phyloP scores from a whole-genome alignment of 2,329 filamentous ascomycete genomes.

The Cladorrhinum sp. region DNA sequence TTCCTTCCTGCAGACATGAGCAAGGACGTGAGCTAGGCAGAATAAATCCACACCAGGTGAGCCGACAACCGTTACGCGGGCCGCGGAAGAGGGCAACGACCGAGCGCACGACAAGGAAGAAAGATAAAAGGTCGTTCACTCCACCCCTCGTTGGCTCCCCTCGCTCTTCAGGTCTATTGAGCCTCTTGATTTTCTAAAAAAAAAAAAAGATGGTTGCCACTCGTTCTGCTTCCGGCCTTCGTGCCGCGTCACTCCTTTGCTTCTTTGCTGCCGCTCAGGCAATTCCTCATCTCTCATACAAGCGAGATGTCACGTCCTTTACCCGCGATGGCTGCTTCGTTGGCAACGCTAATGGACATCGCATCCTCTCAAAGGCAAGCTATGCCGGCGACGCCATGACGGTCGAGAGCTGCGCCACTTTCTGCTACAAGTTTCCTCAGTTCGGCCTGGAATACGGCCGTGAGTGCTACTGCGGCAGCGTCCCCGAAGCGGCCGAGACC shows the following conservation, averaged over 20 bases:
- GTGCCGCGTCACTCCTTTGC: conserved; percentile 18
- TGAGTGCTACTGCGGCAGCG: conserved; percentile 41
- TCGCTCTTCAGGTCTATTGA: background rate
- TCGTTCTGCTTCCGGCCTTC: conserved; percentile 6
- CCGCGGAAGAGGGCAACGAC: background rate
- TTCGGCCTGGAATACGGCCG: conserved; percentile 39
- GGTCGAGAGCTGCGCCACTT: conserved; percentile 30
- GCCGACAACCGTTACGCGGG: background rate
- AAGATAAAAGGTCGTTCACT: background rate
- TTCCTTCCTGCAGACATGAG: conserved; percentile 4
- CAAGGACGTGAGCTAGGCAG: background rate
- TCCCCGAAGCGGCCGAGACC: conserved; percentile 15
- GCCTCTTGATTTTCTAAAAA: background rate
- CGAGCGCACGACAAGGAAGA: background rate
- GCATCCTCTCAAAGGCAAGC: conserved; percentile 12
- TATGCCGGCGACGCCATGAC: conserved; percentile 29
- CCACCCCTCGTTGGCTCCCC: background rate
- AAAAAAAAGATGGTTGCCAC: conserved; percentile 9
- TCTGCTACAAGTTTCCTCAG: conserved; percentile 33
- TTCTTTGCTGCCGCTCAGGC: conserved; percentile 17
- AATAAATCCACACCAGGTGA: background rate
- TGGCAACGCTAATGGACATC: conserved; percentile 11
- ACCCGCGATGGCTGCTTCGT: conserved; percentile 20
- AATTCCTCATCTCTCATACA: conserved; percentile 10
- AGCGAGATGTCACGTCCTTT: conserved; percentile 8